Evolutionary conservation across 352 stramenopile species (phyloP).

Genomic region (Globisporangium ultimum): DNA sequence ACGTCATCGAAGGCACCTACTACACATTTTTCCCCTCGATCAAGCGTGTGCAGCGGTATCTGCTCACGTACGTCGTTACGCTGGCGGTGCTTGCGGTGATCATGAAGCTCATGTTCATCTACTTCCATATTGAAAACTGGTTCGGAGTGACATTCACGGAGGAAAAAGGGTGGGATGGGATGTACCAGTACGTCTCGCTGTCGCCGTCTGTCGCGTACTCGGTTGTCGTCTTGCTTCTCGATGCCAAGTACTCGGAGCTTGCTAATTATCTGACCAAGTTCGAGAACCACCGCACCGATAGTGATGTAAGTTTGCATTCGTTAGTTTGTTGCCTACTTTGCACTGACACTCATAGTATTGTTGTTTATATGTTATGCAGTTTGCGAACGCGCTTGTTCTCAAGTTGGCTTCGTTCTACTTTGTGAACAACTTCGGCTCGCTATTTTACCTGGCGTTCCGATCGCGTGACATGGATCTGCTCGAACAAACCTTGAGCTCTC

Average conservation of each 20-base stretch:
- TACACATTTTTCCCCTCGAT: slow-evolving; percentile 84
- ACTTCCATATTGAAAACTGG: slow-evolving; percentile 77
- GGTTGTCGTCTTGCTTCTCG: slow-evolving; percentile 67
- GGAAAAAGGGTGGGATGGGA: slow-evolving; percentile 58
- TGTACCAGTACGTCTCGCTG: slow-evolving; percentile 69
- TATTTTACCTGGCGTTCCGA: slow-evolving; percentile 96
- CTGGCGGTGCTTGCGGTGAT: slow-evolving; percentile 63
- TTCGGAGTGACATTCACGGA: slow-evolving; percentile 51
- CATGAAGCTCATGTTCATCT: slow-evolving; percentile 78
- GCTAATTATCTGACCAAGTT: slow-evolving; percentile 92
- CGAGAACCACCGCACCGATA: slow-evolving; percentile 91
- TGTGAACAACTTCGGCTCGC: slow-evolving; percentile 95
- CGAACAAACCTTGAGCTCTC: slow-evolving; percentile 86
- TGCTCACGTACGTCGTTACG: slow-evolving; percentile 66
- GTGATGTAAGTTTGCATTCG: slow-evolving; percentile 44
- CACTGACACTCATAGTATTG: neutral
- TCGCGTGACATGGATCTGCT: slow-evolving; percentile 85
- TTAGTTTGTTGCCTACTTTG: slow-evolving; percentile 13
- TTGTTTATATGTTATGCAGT: slow-evolving; percentile 32
- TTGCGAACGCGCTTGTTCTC: slow-evolving; percentile 92
- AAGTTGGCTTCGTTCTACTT: slow-evolving; percentile 99
- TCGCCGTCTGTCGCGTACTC: slow-evolving; percentile 73
- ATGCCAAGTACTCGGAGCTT: slow-evolving; percentile 88
- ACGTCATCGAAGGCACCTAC: slow-evolving; percentile 76
- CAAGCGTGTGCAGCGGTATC: slow-evolving; percentile 72